Conservation (phyloP, 345 rosid genomes). For the Rhodomyrtus tomentosa region DNA sequence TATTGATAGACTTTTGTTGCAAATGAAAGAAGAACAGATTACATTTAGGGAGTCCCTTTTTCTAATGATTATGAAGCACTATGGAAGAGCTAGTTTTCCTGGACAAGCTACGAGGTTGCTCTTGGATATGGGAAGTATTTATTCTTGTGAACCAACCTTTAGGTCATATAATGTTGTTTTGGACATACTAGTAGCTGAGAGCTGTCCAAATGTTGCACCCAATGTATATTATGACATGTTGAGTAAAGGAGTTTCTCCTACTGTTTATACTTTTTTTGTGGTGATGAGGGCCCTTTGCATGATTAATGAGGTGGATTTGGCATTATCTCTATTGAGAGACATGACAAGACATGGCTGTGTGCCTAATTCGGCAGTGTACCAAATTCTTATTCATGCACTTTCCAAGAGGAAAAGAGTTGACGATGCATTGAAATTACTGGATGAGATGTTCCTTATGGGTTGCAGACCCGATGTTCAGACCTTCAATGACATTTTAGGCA, state of each 20-base stretch:
- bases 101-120: conserved; percentile 75
- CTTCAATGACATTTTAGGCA: conserved; percentile 61
- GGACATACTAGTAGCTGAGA: conserved; percentile 41
- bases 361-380: conserved; percentile 66
- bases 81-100: conserved; percentile 53
- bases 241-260: conserved; percentile 49
- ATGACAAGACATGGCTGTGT: conserved; percentile 83
- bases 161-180: conserved; percentile 65
- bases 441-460: conserved; percentile 84
- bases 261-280: conserved; percentile 57
- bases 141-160: conserved; percentile 49
- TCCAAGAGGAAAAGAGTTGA: conserved; percentile 48
- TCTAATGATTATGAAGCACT: conserved; percentile 62
- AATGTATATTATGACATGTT: conserved; percentile 86
- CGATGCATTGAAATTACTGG: conserved; percentile 59
- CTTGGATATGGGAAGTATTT: conserved; percentile 57
- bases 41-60: conserved; percentile 58
- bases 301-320: conserved; percentile 63
- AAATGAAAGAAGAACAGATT: conserved; percentile 71
- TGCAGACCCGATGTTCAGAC: conserved; percentile 72
- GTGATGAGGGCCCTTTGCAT: conserved; percentile 71
- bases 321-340: conserved; percentile 58
- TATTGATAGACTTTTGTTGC: conserved; percentile 50
- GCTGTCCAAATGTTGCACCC: conserved; percentile 50
- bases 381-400: conserved; percentile 68